Evolutionary conservation across 2,329 filamentous ascomycete genomes (phyloP).

Genomic region (Ophiocordyceps robertsii): DNA sequence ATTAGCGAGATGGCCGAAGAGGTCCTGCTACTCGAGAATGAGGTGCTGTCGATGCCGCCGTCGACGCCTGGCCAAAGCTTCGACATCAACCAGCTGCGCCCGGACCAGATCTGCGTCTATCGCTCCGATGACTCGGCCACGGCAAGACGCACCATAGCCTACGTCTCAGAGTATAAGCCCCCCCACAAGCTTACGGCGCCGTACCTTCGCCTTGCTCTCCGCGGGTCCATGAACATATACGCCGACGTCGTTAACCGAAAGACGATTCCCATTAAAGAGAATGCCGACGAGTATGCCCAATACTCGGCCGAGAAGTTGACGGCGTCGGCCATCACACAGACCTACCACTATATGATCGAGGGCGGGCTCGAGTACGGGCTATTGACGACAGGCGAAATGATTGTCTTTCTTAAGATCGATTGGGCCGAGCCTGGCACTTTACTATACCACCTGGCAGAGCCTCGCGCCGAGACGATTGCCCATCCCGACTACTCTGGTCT

Average conservation of each 20-base stretch:
- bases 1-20: slow-evolving; percentile 9
- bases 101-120: slow-evolving; percentile 14
- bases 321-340: slow-evolving; percentile 29
- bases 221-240: slow-evolving; percentile 24
- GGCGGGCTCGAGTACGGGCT: slow-evolving; percentile 29
- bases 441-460: slow-evolving; percentile 15
- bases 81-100: slow-evolving; percentile 11
- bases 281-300: too few relatives aligned
- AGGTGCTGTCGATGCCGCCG: neutral
- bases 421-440: slow-evolving; percentile 7
- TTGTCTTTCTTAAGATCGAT: slow-evolving; percentile 27
- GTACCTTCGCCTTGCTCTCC: slow-evolving; percentile 27
- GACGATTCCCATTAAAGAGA: slow-evolving; percentile 11
- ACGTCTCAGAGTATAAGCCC: too few relatives aligned
- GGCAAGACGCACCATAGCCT: too few relatives aligned
- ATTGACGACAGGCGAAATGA: slow-evolving; percentile 27
- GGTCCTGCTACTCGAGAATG: neutral
- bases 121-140: too few relatives aligned
- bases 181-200: slow-evolving; percentile 16
- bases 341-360: slow-evolving; percentile 35
- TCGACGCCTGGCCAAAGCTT: slow-evolving; percentile 7
- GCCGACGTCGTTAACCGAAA: slow-evolving; percentile 18
- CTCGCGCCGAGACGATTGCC: slow-evolving; percentile 9
- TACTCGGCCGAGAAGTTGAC: slow-evolving; percentile 23
- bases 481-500: slow-evolving; percentile 7